Evolutionary conservation across 805 yeast species (phyloP), one percentile per base, ranked within the genome.

Genomic region (Metschnikowia bowlesiae): DNA sequence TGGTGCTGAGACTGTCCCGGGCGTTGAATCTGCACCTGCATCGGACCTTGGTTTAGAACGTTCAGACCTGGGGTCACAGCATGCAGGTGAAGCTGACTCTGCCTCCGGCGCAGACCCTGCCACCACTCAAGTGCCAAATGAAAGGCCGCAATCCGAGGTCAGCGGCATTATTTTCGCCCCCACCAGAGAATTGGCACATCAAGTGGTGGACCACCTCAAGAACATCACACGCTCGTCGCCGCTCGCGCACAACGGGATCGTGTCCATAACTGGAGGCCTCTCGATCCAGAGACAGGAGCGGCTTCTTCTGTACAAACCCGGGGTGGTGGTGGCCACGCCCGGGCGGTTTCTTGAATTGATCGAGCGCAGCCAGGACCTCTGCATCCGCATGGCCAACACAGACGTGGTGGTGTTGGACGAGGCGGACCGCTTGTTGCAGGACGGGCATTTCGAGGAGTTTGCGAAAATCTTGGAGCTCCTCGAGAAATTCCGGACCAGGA

Each of bases 181-280:
- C 32, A 94, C 99, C 0, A 80, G 99, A 75, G 99, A 94, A 66
- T 77, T 94, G 60, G 98, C 96, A 0, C 92, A 87, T 56, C 99
- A 94, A 70, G 97, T 94, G 45, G 82, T 84, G 38, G 82, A 85
- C 53, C 98, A 94, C 70, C 65, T 94, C 55, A 79, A 81, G 57
- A 67, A 66, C 31, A 59, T 86, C 9, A 74, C 84, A 49, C 77
- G 71, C 54, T 78, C 59, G 58, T 77, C 79, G 56, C 85, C 82
- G 14, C 73, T 77, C 50, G 64, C 78, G 2, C 72, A 75, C 8
- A 72, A 78, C 49, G 79, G 89, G 0, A 80, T 92, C 45, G 77
- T 89, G 9, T 79, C 91, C 39, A 71, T 94, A 38, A 94, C 99
- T 6, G 99, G 99, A 53, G 99, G 99, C 8, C 76, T 94, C 35